Percentiles rank a stretch among this genome's conserved stretches.
Conservation (phyloP, 768 basidiomycete species). For the Termitomyces bulborhizus region DNA sequence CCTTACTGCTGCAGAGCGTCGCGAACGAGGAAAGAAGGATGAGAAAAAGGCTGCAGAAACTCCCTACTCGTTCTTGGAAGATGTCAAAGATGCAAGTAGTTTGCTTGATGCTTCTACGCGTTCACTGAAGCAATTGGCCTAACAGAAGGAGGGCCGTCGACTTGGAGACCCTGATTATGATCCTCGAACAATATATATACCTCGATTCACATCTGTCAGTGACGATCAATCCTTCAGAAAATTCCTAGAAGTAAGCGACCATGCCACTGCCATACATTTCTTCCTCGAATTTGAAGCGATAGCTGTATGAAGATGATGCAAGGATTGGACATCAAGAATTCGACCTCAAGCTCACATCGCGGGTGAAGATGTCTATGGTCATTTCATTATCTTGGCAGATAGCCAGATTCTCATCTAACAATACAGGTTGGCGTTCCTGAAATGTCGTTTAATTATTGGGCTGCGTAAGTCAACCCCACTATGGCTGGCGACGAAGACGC, state of each 20-base stretch:
- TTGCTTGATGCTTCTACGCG: not conserved
- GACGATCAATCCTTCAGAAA: conserved; percentile 39
- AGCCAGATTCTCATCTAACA: not conserved
- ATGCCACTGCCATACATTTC: not conserved
- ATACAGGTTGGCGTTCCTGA: conserved; percentile 91
- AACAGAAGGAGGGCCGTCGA: conserved; percentile 71
- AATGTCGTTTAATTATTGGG: conserved; percentile 89
- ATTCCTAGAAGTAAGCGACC: conserved; percentile 60
- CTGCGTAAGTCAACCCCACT: conserved; percentile 49
- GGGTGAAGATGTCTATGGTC: conserved; percentile 99
- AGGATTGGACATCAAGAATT: conserved; percentile 90
- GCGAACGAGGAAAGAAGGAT: conserved; percentile 69
- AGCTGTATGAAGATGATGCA: conserved; percentile 73
- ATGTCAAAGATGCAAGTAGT: conserved; percentile 63
- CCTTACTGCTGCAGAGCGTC: conserved; percentile 79
- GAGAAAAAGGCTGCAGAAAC: conserved; percentile 78
- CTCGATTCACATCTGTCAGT: not conserved
- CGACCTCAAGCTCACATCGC: conserved; percentile 83
- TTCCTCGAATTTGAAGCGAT: conserved; percentile 5
- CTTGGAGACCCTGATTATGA: conserved; percentile 88
- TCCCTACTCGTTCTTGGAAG: conserved; percentile 67
- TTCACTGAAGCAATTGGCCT: conserved; percentile 1
- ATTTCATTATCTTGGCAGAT: conserved; percentile 8
- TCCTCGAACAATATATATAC: conserved; percentile 81
- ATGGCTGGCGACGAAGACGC: not conserved